phyloP scores from a whole-genome alignment of 768 basidiomycete genomes.

The Grammothele lineata region DNA sequence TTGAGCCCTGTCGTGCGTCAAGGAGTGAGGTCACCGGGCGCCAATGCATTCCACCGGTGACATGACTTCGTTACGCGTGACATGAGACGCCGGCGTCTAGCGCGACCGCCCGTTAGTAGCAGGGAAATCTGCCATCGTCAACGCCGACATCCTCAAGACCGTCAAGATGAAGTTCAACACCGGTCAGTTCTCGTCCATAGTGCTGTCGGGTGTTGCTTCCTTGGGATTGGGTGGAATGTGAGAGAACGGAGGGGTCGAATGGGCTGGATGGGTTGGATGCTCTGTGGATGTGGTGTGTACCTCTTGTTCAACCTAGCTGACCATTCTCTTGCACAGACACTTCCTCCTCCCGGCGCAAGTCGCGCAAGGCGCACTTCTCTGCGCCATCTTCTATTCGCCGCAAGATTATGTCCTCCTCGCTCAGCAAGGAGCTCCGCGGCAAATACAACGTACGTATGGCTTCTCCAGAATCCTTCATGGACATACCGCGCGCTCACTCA shows the following conservation, averaged over 20 bases:
- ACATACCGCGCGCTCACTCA: too few species aligned
- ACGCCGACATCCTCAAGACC: slow-evolving; percentile 45
- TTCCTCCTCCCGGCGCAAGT: slow-evolving; percentile 94
- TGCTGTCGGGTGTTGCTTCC: slow-evolving; percentile 17
- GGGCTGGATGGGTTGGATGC: slow-evolving; percentile 50
- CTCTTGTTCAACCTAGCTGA: slow-evolving; percentile 11
- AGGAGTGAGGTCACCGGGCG: too few species aligned
- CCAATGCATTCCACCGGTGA: too few species aligned
- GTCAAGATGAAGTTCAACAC: slow-evolving; percentile 83
- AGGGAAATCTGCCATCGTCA: slow-evolving; percentile 25
- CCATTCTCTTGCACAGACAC: slow-evolving; percentile 51
- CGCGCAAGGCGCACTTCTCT: slow-evolving; percentile 95
- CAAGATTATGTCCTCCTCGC: slow-evolving; percentile 95
- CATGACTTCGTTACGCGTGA: too few species aligned
- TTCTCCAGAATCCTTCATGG: not conserved
- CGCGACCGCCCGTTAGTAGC: slow-evolving; percentile 1
- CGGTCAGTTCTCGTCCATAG: slow-evolving; percentile 50
- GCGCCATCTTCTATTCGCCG: slow-evolving; percentile 94
- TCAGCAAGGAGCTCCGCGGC: slow-evolving; percentile 90
- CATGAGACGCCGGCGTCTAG: slow-evolving; percentile 10
- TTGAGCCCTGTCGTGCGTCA: not conserved
- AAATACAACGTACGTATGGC: slow-evolving; percentile 77
- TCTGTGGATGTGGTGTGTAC: slow-evolving; percentile 38
- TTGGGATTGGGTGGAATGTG: slow-evolving; percentile 25
- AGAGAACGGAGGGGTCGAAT: slow-evolving; percentile 22